Evolutionary conservation across 306 rosid genomes (phyloP), one percentile per base, ranked within the genome.

Genomic region (Gynostemma pentaphyllum): DNA sequence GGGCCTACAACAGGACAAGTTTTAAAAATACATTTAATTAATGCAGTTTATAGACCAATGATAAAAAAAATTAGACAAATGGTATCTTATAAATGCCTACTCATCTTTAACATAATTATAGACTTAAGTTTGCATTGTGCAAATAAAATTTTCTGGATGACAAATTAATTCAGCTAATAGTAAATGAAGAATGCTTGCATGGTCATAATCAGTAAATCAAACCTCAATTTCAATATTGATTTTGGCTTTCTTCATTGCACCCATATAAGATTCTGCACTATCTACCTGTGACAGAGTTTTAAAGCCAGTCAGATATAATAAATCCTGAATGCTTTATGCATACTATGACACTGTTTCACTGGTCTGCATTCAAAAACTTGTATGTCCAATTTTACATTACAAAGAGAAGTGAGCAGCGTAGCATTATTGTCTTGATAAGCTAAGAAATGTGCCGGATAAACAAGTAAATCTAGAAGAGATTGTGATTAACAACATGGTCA

Each of bases 211-310:
- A 41, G 8, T 52, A 32, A 64, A 57, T 47, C 53, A 21, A 36
- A 91, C 98, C 98, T 88, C 88, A 56, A 79, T 73, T 44, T 69
- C 81, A 74, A 91, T 76, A 69, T 66, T 79, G 69, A 91, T 75
- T 64, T 87, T 85, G 4, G 83, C 81, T 69, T 71, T 64, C 73
- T 62, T 79, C 74, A 85, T 79, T 64, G 65, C 70, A 46, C 42
- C 81, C 46, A 83, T 74, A 83, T 80, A 91, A 52, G 85, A 85
- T 71, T 88, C 98, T 19, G 98, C 98, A 54, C 77, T 80, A 45
- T 83, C 86, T 53, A 91, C 89, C 96, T 91, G 79, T 59, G 19
- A n/a, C 4, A 18, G 1, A 39, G 27, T 5, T 32, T n/a, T 45
- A 32, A 56, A 32, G 9, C 44, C 44, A 18, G 19, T 56, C 63